Percentiles rank a stretch among this genome's conserved stretches.
These are phyloP conservation scores for Amaranthus cruentus DNA, from an alignment of 148 eudicot genomes.

Conservation along the genomic window DNA sequence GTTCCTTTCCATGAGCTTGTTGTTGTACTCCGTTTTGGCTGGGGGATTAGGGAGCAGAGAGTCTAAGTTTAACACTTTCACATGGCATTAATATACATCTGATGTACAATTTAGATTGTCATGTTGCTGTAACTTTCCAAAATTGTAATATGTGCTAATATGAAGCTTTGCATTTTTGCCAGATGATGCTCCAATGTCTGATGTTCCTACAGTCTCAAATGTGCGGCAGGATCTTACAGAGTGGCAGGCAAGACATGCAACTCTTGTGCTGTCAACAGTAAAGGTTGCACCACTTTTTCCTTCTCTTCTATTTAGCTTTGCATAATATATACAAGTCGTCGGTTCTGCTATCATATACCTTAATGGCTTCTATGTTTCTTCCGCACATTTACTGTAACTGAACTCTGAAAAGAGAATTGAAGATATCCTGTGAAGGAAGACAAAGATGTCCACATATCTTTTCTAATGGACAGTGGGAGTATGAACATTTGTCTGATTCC, in stretches of 20 bases:
- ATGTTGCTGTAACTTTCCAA: neutral
- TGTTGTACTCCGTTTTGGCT: neutral
- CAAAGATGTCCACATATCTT: neutral
- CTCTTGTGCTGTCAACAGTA: slow-evolving; percentile 70
- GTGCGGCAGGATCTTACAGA: slow-evolving; percentile 90
- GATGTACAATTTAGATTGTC: neutral
- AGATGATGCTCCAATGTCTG: slow-evolving; percentile 84
- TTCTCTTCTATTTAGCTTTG: neutral
- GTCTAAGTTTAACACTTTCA: neutral
- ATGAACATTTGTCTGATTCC: neutral
- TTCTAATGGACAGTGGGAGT: neutral
- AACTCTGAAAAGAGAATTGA: neutral
- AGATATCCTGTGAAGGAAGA: neutral
- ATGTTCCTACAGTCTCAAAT: slow-evolving; percentile 86
- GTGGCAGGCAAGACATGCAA: slow-evolving; percentile 95
- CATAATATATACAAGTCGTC: neutral
- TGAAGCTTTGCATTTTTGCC: slow-evolving; percentile 19
- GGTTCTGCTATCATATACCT: neutral
- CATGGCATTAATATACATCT: neutral
- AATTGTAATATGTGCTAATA: slow-evolving; percentile 11
- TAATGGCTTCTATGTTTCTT: neutral
- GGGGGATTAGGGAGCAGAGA: neutral
- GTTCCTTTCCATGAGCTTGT: neutral
- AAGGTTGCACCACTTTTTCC: slow-evolving; percentile 44
- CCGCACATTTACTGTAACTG: neutral